These are phyloP conservation scores for Prunus mume DNA, from an alignment of 306 rosid genomes.

Conservation along the genomic window DNA sequence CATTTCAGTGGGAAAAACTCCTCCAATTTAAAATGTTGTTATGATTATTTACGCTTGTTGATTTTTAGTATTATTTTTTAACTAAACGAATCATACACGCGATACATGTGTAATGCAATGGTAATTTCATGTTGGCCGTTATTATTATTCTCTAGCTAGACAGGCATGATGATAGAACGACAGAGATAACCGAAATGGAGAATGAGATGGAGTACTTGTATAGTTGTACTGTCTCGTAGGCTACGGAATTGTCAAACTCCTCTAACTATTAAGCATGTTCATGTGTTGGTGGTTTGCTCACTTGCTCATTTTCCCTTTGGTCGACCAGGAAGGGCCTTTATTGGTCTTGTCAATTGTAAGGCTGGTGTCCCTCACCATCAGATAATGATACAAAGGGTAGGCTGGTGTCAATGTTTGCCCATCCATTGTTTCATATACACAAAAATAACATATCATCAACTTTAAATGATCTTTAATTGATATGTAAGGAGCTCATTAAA, in stretches of 20 bases:
- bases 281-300: background rate
- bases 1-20: background rate
- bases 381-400: background rate
- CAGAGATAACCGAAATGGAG: background rate
- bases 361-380: slow-evolving; percentile 1
- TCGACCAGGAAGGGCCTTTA: background rate
- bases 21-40: background rate
- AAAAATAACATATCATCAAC: too few relatives aligned
- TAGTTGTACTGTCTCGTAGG: background rate
- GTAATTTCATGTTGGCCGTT: too few relatives aligned
- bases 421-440: background rate
- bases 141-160: too few relatives aligned
- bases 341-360: slow-evolving; percentile 8
- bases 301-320: background rate
- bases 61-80: too few relatives aligned
- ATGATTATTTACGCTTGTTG: too few relatives aligned
- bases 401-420: background rate
- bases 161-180: background rate
- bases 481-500: too few relatives aligned
- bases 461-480: too few relatives aligned
- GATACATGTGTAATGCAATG: too few relatives aligned
- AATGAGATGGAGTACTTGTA: background rate
- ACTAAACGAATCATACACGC: too few relatives aligned
- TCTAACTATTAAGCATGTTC: background rate
- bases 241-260: slow-evolving; percentile 9